Evolutionary conservation across 1,139 yeast genomes (phyloP).

Genomic region (Blastobotrys elegans): DNA sequence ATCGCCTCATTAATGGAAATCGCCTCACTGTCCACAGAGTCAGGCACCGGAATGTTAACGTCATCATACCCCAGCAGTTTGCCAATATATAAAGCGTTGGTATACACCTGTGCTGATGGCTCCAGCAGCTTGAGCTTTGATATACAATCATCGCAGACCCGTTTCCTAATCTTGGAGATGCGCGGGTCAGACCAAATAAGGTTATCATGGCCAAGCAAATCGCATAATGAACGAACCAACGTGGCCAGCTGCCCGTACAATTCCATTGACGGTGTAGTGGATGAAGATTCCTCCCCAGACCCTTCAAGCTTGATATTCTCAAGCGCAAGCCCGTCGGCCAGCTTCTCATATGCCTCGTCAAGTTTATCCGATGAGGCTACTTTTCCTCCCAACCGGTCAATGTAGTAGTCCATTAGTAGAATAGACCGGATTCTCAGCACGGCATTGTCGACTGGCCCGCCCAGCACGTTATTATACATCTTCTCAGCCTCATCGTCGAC

Average conservation of each 20-base stretch:
- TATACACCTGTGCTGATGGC: neutral
- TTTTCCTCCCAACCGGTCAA: neutral
- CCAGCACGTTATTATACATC: neutral
- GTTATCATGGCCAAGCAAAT: constrained; percentile 20
- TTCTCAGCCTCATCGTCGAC: neutral
- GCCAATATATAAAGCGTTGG: constrained; percentile 2
- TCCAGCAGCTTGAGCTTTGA: neutral
- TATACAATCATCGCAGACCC: constrained; percentile 8
- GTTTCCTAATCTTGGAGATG: constrained; percentile 10
- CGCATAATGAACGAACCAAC: constrained; percentile 9
- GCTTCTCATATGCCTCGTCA: constrained; percentile 3
- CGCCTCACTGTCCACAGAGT: neutral
- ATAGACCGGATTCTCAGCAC: constrained; percentile 3
- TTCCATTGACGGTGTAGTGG: constrained; percentile 16
- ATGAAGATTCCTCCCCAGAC: constrained; percentile 16
- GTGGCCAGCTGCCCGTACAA: constrained; percentile 5
- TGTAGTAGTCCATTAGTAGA: constrained; percentile 2
- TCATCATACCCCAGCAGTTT: neutral
- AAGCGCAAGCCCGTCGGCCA: constrained; percentile 6
- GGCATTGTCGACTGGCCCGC: neutral
- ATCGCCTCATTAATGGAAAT: neutral
- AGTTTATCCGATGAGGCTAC: neutral
- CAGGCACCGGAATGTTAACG: neutral
- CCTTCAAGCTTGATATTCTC: constrained; percentile 15
- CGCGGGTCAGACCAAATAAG: constrained; percentile 18